Percentiles rank a stretch among this genome's conserved stretches.
Evolutionary conservation across 1,284 basidiomycete genomes (phyloP).

Genomic region (Vanrija pseudolonga): DNA sequence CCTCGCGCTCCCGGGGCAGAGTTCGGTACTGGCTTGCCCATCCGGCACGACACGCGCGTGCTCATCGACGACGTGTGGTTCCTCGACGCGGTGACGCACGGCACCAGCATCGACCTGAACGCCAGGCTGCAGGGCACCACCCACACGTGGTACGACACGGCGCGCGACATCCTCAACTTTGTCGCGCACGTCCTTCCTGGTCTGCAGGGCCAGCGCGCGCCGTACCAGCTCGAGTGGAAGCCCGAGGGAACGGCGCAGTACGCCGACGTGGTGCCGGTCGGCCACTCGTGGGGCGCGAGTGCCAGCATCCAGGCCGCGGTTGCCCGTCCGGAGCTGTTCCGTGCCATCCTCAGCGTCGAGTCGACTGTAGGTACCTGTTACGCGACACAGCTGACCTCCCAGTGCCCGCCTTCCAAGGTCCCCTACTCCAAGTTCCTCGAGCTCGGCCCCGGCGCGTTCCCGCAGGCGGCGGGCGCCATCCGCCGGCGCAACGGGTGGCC

Average conservation of each 20-base stretch:
- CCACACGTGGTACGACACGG: constrained; percentile 41
- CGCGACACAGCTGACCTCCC: not conserved
- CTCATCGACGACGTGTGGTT: constrained; percentile 71
- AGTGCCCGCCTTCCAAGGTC: not conserved
- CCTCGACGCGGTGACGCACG: constrained; percentile 72
- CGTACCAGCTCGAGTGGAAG: constrained; percentile 8
- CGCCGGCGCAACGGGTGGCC: constrained; percentile 11
- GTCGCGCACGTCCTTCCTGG: constrained; percentile 51
- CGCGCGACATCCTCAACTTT: constrained; percentile 46
- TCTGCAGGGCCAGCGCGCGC: not conserved
- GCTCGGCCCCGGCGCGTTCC: not conserved
- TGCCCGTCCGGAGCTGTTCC: constrained; percentile 3
- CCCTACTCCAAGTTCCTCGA: too few relatives aligned
- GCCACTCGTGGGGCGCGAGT: constrained; percentile 71
- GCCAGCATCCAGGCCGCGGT: constrained; percentile 2
- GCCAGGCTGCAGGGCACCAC: constrained; percentile 51
- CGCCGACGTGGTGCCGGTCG: constrained; percentile 3
- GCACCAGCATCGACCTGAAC: constrained; percentile 68
- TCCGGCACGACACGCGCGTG: not conserved
- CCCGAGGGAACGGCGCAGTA: constrained; percentile 2
- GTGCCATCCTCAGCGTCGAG: constrained; percentile 62
- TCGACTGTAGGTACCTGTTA: constrained; percentile 49
- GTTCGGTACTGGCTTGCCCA: constrained; percentile 5
- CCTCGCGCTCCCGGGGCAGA: not conserved
- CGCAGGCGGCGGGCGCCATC: not conserved